Conservation (phyloP, 805 yeast genomes). For the Kluyveromyces nonfermentans region DNA sequence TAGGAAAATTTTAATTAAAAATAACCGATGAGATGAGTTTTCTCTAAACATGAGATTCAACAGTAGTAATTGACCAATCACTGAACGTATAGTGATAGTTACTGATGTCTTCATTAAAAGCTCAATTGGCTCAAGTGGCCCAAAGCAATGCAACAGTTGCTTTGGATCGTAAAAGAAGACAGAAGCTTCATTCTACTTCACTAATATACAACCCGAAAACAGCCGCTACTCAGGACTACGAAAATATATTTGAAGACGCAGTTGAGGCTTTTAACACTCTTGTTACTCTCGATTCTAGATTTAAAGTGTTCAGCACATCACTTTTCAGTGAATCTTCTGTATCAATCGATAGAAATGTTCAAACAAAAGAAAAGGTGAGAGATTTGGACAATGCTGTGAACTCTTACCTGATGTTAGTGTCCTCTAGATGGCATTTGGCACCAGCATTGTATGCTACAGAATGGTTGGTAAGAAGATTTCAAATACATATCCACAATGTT, state of each 20-base stretch:
- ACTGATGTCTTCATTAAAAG: constrained; percentile 58
- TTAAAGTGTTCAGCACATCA: constrained; percentile 56
- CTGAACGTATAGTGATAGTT: background rate
- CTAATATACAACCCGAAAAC: constrained; percentile 74
- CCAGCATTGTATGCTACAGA: constrained; percentile 80
- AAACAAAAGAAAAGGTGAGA: constrained; percentile 66
- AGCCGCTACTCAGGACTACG: constrained; percentile 94
- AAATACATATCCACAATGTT: constrained; percentile 70
- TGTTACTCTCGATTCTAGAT: constrained; percentile 62
- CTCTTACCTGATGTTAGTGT: constrained; percentile 60
- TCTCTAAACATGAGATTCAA: too few relatives aligned
- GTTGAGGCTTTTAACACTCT: constrained; percentile 70
- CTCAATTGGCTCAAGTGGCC: constrained; percentile 68
- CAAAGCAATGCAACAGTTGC: constrained; percentile 60
- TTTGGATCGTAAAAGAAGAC: constrained; percentile 76
- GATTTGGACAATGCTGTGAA: constrained; percentile 66
- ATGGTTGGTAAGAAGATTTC: constrained; percentile 90
- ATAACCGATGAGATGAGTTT: constrained; percentile 6
- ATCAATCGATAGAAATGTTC: constrained; percentile 71
- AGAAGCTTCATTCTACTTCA: constrained; percentile 81
- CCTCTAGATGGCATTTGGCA: constrained; percentile 66
- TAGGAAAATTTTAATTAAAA: constrained; percentile 2
- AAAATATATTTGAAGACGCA: constrained; percentile 62
- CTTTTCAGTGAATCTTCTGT: constrained; percentile 79
- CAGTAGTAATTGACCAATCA: background rate